A percentile compares a stretch with the other conserved stretches of the same genome.
phyloP scores from a whole-genome alignment of 2,329 filamentous ascomycete genomes.

The Exophiala dermatitidis region DNA sequence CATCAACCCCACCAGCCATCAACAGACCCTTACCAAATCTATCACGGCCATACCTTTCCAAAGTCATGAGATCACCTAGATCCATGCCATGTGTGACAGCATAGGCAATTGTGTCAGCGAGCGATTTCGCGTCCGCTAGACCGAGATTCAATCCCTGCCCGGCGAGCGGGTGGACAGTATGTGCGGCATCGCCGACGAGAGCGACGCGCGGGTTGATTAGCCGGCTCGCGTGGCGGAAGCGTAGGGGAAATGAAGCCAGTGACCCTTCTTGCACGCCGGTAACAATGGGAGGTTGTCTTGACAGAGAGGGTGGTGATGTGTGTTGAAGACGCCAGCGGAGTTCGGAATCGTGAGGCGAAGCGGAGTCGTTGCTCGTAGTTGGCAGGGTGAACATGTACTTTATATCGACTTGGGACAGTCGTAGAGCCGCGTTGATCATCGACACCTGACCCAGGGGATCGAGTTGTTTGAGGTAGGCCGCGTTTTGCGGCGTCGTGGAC shows the following conservation, averaged over 20 bases:
- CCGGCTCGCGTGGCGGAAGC: slow-evolving; percentile 85
- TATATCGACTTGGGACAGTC: slow-evolving; percentile 70
- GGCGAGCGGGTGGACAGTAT: slow-evolving; percentile 88
- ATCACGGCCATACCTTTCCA: slow-evolving; percentile 75
- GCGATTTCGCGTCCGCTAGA: slow-evolving; percentile 75
- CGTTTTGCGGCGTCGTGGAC: slow-evolving; percentile 80
- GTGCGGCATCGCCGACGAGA: slow-evolving; percentile 87
- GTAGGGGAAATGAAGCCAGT: slow-evolving; percentile 83
- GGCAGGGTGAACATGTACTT: slow-evolving; percentile 68
- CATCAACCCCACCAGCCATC: slow-evolving; percentile 24
- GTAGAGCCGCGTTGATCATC: slow-evolving; percentile 90
- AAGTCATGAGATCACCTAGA: slow-evolving; percentile 66
- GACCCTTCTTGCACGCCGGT: slow-evolving; percentile 67
- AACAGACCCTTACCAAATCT: slow-evolving; percentile 56
- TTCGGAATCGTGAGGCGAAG: slow-evolving; percentile 44
- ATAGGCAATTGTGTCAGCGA: slow-evolving; percentile 66
- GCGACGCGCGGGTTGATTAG: slow-evolving; percentile 88
- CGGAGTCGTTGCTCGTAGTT: no score
- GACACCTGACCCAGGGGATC: slow-evolving; percentile 66
- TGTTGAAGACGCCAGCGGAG: slow-evolving; percentile 74
- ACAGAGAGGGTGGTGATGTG: slow-evolving; percentile 44
- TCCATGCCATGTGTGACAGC: slow-evolving; percentile 80
- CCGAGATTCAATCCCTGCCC: slow-evolving; percentile 94
- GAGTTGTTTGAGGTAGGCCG: slow-evolving; percentile 70
- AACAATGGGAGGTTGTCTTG: slow-evolving; percentile 57